A percentile compares a stretch with the other conserved stretches of the same genome.
These are phyloP conservation scores for Agrocybe praecox DNA, from an alignment of 768 basidiomycete species.

Conservation along the genomic window DNA sequence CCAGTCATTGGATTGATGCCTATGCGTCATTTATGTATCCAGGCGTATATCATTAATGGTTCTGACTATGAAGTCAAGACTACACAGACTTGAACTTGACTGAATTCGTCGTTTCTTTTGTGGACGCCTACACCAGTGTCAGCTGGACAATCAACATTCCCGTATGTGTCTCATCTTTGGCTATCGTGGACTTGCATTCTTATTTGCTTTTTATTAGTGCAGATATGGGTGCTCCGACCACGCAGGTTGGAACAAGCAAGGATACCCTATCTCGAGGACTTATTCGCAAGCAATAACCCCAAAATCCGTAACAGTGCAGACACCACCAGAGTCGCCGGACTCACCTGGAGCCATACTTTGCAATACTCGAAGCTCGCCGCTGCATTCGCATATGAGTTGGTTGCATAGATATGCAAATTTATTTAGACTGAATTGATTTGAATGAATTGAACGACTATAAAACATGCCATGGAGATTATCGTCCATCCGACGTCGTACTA, in stretches of 20 bases:
- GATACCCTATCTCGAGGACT: constrained; percentile 42
- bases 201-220: constrained; percentile 17
- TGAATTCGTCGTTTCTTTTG: constrained; percentile 41
- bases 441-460: too few species aligned
- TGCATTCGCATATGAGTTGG: constrained; percentile 57
- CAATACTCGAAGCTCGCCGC: constrained; percentile 65
- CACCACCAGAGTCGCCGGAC: constrained; percentile 36
- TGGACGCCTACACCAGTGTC: constrained; percentile 44
- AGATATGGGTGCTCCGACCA: constrained; percentile 34
- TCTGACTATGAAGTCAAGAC: constrained; percentile 20
- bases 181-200: too few species aligned
- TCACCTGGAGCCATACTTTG: constrained; percentile 45
- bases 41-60: background rate
- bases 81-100: constrained; percentile 36
- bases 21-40: constrained; percentile 18
- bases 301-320: constrained; percentile 27
- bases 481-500: too few species aligned
- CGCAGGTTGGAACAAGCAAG: constrained; percentile 41
- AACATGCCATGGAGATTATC: too few species aligned
- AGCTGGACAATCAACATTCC: constrained; percentile 36
- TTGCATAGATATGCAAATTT: background rate
- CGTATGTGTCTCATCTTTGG: constrained; percentile 5
- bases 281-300: constrained; percentile 24
- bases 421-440: too few species aligned
- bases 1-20: constrained; percentile 38